phyloP scores from a whole-genome alignment of 768 basidiomycete genomes.

The Cyclocybe cylindracea region DNA sequence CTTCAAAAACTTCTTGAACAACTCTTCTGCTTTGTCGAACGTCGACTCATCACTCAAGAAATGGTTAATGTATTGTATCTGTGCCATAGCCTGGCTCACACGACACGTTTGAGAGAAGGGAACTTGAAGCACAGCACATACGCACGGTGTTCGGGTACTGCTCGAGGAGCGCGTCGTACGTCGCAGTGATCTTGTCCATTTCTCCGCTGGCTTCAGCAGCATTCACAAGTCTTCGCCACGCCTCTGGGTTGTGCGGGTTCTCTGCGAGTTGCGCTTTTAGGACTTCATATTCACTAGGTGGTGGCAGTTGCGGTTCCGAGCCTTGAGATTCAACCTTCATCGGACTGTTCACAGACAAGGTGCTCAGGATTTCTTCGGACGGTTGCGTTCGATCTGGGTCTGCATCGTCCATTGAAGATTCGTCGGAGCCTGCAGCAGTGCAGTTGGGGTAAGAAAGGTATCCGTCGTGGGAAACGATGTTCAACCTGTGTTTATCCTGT shows the following conservation, averaged over 20 bases:
- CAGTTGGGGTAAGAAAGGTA: no score
- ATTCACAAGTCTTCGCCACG: slow-evolving; percentile 76
- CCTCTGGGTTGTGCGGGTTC: slow-evolving; percentile 73
- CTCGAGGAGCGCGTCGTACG: slow-evolving; percentile 81
- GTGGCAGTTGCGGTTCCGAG: slow-evolving; percentile 30
- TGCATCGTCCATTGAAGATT: slow-evolving; percentile 20
- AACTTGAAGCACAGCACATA: slow-evolving; percentile 10
- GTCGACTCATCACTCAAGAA: slow-evolving; percentile 63
- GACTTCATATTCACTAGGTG: slow-evolving; percentile 68
- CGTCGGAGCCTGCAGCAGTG: slow-evolving; percentile 12
- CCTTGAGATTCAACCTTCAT: slow-evolving; percentile 28
- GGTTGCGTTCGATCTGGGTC: slow-evolving; percentile 33
- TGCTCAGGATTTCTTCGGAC: slow-evolving; percentile 35
- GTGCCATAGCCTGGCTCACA: slow-evolving; percentile 67
- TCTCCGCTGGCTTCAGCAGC: slow-evolving; percentile 78
- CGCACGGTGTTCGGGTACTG: slow-evolving; percentile 89
- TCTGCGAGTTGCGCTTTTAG: slow-evolving; percentile 62
- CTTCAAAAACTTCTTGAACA: slow-evolving; percentile 89
- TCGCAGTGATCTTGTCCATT: slow-evolving; percentile 74
- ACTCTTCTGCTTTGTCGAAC: slow-evolving; percentile 76
- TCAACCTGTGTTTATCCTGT: no score
- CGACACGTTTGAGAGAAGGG: slow-evolving; percentile 5
- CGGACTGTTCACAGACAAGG: slow-evolving; percentile 25
- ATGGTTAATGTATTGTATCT: slow-evolving; percentile 83
- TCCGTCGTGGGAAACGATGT: no score